Evolutionary conservation across 352 stramenopile genomes (phyloP), one percentile per base, ranked within the genome.

Genomic region (Phytophthora pinifolia): DNA sequence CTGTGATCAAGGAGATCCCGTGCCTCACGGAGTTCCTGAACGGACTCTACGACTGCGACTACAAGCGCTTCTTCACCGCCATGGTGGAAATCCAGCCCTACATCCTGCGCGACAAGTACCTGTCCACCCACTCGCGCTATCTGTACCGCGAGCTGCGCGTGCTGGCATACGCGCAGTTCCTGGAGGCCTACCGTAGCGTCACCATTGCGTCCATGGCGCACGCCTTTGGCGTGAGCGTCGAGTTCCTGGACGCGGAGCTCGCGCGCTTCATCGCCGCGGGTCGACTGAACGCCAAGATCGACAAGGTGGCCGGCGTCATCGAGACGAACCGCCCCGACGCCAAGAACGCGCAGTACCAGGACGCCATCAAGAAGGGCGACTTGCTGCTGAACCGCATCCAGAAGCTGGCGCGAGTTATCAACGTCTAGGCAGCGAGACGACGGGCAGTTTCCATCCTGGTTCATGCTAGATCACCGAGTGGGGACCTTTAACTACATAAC

Each of bases 291-390:
- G 97, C 97, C 44, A 99, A 99, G 78, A 99, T 99, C 73, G 97
- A 99, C 76, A 99, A 99, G 79, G 96, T 98, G 37, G 94, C 80
- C 15, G 96, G 95, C 31, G 94, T 99, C 25, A 98, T 99, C 54
- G 94, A 99, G 67, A 99, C 96, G n/a, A 98, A 98, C 69, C 87
- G 96, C 38, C 94, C 97, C 1, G 97, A 99, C 83, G 86, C 89
- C 57, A 99, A 99, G 79, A 99, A 99, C 79, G 92, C 94, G 14
- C 94, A 99, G 73, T 99, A 99, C 74, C 89, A 98, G 72, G 90
- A 97, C 46, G 96, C 98, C 50, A 98, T 99, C 74, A 98, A 99
- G 83, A 96, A 99, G 75, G 97, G 97, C 50, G 97, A 99, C 81
- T 68, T 98, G 65, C 74, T 99, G 60, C 80, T 99, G 34, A 99